A percentile compares a stretch with the other conserved stretches of the same genome.
Evolutionary conservation across 2,329 filamentous ascomycete species (phyloP).

Genomic region (Aspergillus caelatus): DNA sequence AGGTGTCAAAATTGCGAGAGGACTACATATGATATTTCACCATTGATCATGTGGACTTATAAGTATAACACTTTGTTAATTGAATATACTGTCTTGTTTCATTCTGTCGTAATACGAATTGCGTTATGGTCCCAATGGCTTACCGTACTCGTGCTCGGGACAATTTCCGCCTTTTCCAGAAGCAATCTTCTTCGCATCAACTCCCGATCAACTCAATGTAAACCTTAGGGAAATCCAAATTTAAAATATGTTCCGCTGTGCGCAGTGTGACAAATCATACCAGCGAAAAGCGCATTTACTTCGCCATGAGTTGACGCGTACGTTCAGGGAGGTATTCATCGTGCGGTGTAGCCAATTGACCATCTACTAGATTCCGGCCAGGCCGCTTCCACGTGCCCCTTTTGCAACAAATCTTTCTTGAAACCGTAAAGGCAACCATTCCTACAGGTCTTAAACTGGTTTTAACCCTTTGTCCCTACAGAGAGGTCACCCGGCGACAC

Average conservation of each 20-base stretch:
- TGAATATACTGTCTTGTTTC: too few species aligned
- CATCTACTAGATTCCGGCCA: constrained; percentile 25
- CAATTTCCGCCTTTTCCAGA: background rate
- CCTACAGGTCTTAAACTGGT: background rate
- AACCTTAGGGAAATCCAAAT: background rate
- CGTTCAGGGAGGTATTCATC: background rate
- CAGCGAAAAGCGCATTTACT: constrained; percentile 31
- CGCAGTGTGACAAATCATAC: constrained; percentile 32
- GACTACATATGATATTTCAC: too few species aligned
- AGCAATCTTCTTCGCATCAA: background rate
- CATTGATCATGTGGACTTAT: too few species aligned
- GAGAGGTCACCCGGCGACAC: constrained; percentile 35
- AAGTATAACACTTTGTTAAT: background rate
- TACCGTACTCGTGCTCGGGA: background rate
- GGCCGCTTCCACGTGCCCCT: constrained; percentile 28
- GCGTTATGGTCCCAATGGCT: background rate
- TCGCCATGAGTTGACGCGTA: constrained; percentile 34
- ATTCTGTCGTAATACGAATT: background rate
- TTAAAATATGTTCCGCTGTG: constrained; percentile 31
- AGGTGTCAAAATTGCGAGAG: accelerated
- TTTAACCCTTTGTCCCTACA: constrained; percentile 8
- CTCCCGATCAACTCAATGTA: background rate
- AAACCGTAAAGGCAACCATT: constrained; percentile 25
- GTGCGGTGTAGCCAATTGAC: background rate
- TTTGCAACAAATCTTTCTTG: constrained; percentile 33